Evolutionary conservation across 257 asterid species (phyloP).

Genomic region (Henckelia pumila): DNA sequence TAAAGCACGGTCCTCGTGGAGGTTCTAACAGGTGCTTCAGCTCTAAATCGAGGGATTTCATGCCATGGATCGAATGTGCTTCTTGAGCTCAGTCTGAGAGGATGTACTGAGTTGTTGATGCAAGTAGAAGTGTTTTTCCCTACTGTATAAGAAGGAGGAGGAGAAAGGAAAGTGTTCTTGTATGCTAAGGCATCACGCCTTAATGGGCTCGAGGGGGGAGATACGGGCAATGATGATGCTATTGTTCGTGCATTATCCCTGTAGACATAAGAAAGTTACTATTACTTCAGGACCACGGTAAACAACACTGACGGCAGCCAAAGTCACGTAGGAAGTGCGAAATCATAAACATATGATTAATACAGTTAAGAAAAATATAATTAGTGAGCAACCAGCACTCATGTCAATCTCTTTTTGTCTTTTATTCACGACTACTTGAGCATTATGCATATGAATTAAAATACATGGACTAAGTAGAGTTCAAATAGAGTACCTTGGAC

Average conservation of each 20-base stretch:
- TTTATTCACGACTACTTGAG: too few relatives aligned
- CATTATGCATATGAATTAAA: not conserved
- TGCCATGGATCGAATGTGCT: conserved; percentile 57
- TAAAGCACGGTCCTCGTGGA: conserved; percentile 53
- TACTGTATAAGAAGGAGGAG: conserved; percentile 60
- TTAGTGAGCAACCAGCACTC: too few relatives aligned
- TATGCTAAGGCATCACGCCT: conserved; percentile 53
- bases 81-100: conserved; percentile 51
- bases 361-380: too few relatives aligned
- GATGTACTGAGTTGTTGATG: conserved; percentile 42
- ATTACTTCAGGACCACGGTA: not conserved
- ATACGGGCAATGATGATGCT: conserved; percentile 71
- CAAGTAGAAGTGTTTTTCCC: conserved; percentile 47
- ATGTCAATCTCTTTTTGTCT: too few relatives aligned
- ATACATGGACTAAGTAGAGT: not conserved
- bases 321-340: not conserved
- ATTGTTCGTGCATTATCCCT: conserved; percentile 68
- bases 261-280: conserved; percentile 13
- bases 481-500: conserved; percentile 39
- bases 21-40: conserved; percentile 56
- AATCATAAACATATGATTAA: too few relatives aligned
- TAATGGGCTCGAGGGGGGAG: conserved; percentile 85
- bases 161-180: conserved; percentile 65
- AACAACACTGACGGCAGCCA: not conserved
- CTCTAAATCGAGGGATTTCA: conserved; percentile 56